Evolutionary conservation across 129 eudicot genomes (phyloP).

Genomic region (Lactuca sativa): DNA sequence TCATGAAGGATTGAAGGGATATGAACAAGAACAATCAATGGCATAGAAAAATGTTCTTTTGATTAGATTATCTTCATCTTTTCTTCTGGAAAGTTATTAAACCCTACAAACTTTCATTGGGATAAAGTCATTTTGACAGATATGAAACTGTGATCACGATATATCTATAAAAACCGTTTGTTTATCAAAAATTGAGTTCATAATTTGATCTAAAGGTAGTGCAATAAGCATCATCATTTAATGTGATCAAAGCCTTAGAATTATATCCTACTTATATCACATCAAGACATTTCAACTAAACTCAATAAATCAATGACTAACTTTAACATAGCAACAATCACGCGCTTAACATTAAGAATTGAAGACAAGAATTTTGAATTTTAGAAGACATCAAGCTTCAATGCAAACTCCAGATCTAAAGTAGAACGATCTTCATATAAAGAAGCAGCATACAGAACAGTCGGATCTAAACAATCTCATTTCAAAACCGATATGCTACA

Average conservation of each 20-base stretch:
- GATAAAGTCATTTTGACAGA: not conserved
- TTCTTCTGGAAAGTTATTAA: not conserved
- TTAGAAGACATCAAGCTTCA: not conserved
- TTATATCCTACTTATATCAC: constrained; percentile 6
- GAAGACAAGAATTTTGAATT: too few relatives aligned
- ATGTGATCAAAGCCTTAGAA: not conserved
- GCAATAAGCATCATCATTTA: not conserved
- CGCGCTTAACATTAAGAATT: not conserved
- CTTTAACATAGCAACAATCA: not conserved
- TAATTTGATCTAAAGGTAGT: too few relatives aligned
- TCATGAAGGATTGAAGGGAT: too few relatives aligned
- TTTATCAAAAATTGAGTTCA: not conserved
- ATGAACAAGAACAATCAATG: too few relatives aligned
- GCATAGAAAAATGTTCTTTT: not conserved
- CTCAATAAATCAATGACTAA: not conserved
- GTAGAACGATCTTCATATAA: constrained; percentile 1
- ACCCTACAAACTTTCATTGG: not conserved
- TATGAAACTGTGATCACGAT: not conserved
- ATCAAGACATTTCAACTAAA: not conserved
- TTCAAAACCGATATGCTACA: not conserved
- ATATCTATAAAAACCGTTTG: not conserved
- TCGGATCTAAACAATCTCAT: constrained; percentile 13
- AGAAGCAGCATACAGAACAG: constrained; percentile 1
- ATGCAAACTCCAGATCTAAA: constrained; percentile 26
- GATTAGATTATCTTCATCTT: too few relatives aligned